Base-by-base conservation (phyloP, 352 stramenopile genomes). In the Elongisporangium undulatum region DNA sequence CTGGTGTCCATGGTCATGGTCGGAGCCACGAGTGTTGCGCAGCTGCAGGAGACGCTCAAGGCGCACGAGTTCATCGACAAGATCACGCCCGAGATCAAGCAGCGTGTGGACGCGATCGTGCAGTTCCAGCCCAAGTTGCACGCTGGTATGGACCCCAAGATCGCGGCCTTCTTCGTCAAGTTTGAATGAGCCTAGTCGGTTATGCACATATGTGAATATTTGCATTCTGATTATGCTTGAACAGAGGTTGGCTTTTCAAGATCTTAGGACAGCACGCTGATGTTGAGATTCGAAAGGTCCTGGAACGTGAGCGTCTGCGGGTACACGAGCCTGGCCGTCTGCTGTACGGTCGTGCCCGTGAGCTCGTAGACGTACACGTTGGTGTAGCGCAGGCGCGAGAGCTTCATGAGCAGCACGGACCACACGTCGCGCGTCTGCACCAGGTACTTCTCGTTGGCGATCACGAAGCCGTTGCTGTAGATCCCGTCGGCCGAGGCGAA, bases 41-140 rank as follows among this genome's bases (percentile, higher is more conserved):
- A 91, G 55, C 63, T 92, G 0, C 66, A 84, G 24, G 77, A 87
- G 23, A 92, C 87, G 61, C 59, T 89, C 4, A 59, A 72, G 57
- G 67, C 75, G 15, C 49, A 87, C 20, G 53, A 23, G 15, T 69
- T 88, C 29, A 60, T 70, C 20, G 26, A 57, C 23, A 26, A 26
- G 2, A 26, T 5, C 23, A 26, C 23, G 23, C 23, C 23, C 23
- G 23, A 26, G 23, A 26, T 26, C 23, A 26, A 26, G 23, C 2
- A 26, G 23, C 5, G 23, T 5, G 23, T 26, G 23, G 23, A 5
- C 5, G 23, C 23, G 23, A 5, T 26, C 23, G 5, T 26, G 23
- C 2, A 26, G 23, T 26, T 26, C 23, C 5, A 26, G 23, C 23
- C 5, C 23, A 2, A 26, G 23, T 5, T 5, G 23, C 23, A 26